These are phyloP conservation scores for Stentor roeselii DNA, from an alignment of 73 alveolate genomes.

Conservation along the genomic window DNA sequence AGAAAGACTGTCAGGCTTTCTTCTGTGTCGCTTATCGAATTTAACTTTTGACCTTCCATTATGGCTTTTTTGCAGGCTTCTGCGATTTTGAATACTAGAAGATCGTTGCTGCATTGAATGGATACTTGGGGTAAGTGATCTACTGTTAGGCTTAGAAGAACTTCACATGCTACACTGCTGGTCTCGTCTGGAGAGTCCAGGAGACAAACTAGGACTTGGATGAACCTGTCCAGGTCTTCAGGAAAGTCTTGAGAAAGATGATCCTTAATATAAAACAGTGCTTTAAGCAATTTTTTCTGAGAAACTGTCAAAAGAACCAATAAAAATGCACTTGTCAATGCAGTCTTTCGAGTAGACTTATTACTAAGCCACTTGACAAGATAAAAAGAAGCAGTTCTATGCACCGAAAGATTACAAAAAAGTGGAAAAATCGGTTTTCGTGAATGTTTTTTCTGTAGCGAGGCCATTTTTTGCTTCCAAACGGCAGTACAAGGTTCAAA, in stretches of 20 bases:
- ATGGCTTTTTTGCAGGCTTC: constrained; percentile 11
- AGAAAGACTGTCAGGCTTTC: background rate
- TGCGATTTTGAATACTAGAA: background rate
- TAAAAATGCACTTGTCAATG: background rate
- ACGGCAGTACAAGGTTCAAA: background rate
- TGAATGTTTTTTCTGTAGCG: background rate
- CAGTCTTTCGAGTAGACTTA: background rate
- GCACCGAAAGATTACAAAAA: background rate
- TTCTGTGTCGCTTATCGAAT: background rate
- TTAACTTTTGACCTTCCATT: background rate
- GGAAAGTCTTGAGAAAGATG: background rate
- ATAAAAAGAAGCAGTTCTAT: background rate
- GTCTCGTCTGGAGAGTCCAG: background rate
- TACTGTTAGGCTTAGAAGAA: background rate
- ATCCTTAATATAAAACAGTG: background rate
- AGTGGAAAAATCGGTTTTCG: constrained; percentile 10
- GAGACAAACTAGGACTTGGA: background rate
- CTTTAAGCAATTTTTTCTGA: background rate
- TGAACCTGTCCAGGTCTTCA: background rate
- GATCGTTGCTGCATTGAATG: background rate
- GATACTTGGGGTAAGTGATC: background rate
- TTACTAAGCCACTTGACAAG: background rate
- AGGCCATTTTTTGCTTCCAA: background rate
- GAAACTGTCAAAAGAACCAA: background rate
- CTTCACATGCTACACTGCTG: background rate